Conservation (phyloP, 371 early-diverging fungal species). For the Mortierella sp. region DNA sequence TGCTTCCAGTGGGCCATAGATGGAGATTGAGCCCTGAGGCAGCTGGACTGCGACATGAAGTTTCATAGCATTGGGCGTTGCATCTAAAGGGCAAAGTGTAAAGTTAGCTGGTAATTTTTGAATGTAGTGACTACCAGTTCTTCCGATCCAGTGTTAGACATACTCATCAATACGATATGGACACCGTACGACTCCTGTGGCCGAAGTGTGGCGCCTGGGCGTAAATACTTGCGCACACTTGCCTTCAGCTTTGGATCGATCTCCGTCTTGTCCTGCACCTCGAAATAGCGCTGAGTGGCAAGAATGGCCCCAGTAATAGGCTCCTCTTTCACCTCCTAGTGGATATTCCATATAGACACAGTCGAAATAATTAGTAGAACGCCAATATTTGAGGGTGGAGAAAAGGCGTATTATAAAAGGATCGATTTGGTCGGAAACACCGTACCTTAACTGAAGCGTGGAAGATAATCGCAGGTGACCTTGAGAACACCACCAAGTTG, state of each 20-base stretch:
- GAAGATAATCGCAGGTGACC: conserved; percentile 59
- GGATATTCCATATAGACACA: not conserved
- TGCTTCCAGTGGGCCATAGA: conserved; percentile 15
- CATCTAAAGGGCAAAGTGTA: conserved; percentile 11
- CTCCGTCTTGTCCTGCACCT: conserved; percentile 10
- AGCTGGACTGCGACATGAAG: conserved; percentile 42
- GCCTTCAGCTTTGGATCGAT: conserved; percentile 28
- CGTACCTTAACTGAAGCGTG: conserved; percentile 53
- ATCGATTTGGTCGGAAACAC: too few relatives aligned
- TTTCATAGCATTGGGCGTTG: conserved; percentile 45
- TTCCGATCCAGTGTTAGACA: too few relatives aligned
- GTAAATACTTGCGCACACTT: conserved; percentile 27
- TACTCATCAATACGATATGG: conserved; percentile 52
- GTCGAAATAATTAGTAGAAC: too few relatives aligned
- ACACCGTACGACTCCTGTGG: conserved; percentile 41
- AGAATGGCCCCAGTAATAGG: conserved; percentile 31
- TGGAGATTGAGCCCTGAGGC: conserved; percentile 34
- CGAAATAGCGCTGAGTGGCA: conserved; percentile 42
- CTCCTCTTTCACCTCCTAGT: conserved; percentile 19
- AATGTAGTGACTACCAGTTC: too few relatives aligned
- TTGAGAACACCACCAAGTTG: conserved; percentile 38
- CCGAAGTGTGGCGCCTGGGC: conserved; percentile 13
- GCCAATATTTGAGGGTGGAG: too few relatives aligned
- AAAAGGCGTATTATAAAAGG: too few relatives aligned
- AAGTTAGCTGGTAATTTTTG: not conserved